Conservation (phyloP, 1,139 yeast species). For the Trichomonascaceae sp. region DNA sequence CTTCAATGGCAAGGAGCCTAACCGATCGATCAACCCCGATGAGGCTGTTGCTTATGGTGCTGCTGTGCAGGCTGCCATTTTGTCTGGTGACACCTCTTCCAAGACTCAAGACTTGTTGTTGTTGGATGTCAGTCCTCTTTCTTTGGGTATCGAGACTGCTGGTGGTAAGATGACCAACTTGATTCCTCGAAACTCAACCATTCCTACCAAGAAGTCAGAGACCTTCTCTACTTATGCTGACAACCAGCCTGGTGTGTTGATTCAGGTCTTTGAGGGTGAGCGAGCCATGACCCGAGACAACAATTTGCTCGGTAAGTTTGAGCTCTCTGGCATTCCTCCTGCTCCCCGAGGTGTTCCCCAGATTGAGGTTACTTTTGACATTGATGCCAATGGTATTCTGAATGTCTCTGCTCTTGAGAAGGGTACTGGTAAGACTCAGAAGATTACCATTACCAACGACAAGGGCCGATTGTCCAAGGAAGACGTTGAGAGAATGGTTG, state of each 20-base stretch:
- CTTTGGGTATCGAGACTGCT: conserved; percentile 90
- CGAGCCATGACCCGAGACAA: conserved; percentile 90
- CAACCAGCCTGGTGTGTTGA: conserved; percentile 91
- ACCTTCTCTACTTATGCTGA: conserved; percentile 87
- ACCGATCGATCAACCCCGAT: conserved; percentile 97
- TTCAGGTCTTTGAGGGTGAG: conserved; percentile 92
- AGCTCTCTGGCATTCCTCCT: conserved; percentile 87
- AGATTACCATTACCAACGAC: conserved; percentile 84
- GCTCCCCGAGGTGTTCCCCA: conserved; percentile 97
- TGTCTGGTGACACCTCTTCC: conserved; percentile 81
- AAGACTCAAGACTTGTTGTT: conserved; percentile 79
- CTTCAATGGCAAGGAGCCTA: conserved; percentile 97
- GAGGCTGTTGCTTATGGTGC: conserved; percentile 99
- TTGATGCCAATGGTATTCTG: conserved; percentile 89
- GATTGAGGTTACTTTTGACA: conserved; percentile 88
- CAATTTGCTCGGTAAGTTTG: conserved; percentile 90
- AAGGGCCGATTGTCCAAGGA: conserved; percentile 95
- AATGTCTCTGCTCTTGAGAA: conserved; percentile 92
- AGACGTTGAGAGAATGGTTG: conserved; percentile 91
- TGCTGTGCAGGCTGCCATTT: conserved; percentile 85
- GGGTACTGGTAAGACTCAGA: conserved; percentile 77
- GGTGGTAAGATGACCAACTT: conserved; percentile 93
- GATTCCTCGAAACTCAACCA: conserved; percentile 86
- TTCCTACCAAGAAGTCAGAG: conserved; percentile 90
- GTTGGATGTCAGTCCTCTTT: conserved; percentile 82